phyloP scores from a whole-genome alignment of 768 basidiomycete genomes.

The Amanita fuliginea region DNA sequence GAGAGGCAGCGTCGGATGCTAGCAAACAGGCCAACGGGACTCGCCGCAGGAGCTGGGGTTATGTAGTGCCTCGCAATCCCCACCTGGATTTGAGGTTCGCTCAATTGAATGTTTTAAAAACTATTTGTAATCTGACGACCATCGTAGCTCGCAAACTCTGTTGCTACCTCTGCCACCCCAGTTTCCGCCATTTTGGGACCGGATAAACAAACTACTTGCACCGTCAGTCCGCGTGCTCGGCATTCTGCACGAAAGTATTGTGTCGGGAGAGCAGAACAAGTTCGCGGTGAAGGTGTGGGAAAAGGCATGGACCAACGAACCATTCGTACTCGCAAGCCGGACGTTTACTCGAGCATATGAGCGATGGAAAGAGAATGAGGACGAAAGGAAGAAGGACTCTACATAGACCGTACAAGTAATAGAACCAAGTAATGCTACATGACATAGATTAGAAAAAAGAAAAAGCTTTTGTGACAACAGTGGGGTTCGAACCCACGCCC shows the following conservation, averaged over 20 bases:
- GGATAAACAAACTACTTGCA: slow-evolving; percentile 41
- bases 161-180: slow-evolving; percentile 51
- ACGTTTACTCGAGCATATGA: slow-evolving; percentile 30
- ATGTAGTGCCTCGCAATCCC: slow-evolving; percentile 28
- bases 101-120: slow-evolving; percentile 4
- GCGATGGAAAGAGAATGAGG: slow-evolving; percentile 37
- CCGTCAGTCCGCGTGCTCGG: slow-evolving; percentile 43
- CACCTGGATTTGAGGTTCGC: slow-evolving; percentile 27
- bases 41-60: slow-evolving; percentile 22
- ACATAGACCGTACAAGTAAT: slow-evolving; percentile 11
- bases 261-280: slow-evolving; percentile 45
- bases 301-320: slow-evolving; percentile 54
- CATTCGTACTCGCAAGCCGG: slow-evolving; percentile 35
- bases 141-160: slow-evolving; percentile 35
- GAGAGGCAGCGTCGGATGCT: slow-evolving; percentile 43
- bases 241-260: slow-evolving; percentile 41
- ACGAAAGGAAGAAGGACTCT: slow-evolving; percentile 26
- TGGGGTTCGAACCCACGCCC: slow-evolving; percentile 35
- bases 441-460: too few relatives aligned
- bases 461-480: slow-evolving; percentile 23
- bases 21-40: slow-evolving; percentile 14
- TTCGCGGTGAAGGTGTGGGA: slow-evolving; percentile 52
- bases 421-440: neutral
- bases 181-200: slow-evolving; percentile 38
- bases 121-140: neutral